phyloP scores from a whole-genome alignment of 2,329 filamentous ascomycete genomes.

The Fusarium burgessii region DNA sequence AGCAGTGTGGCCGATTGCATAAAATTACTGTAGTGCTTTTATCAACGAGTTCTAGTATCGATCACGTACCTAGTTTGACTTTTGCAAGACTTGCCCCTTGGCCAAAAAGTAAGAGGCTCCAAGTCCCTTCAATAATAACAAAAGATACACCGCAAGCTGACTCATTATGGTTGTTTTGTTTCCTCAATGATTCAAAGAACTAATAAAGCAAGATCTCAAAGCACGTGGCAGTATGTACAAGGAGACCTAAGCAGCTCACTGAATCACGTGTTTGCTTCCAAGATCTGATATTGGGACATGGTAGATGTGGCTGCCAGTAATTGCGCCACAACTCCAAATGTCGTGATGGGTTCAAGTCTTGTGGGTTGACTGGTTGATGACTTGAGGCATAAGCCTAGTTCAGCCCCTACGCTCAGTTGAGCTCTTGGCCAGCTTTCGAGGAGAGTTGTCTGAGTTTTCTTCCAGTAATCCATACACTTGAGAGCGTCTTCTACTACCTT shows the following conservation, averaged over 20 bases:
- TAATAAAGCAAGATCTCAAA: neutral
- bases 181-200: neutral
- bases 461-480: neutral
- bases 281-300: constrained; percentile 17
- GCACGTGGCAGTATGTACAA: constrained; percentile 25
- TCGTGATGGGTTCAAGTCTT: neutral
- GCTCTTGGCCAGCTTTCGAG: neutral
- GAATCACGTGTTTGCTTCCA: constrained; percentile 6
- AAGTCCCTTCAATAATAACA: too few relatives aligned
- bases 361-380: neutral
- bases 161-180: neutral
- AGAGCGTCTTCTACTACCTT: neutral
- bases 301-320: constrained; percentile 19
- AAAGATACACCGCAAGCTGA: too few relatives aligned
- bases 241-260: neutral
- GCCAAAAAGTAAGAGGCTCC: too few relatives aligned
- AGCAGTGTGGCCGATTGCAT: too few relatives aligned
- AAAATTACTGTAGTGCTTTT: too few relatives aligned
- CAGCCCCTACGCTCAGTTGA: neutral
- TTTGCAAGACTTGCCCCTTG: too few relatives aligned
- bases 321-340: constrained; percentile 9
- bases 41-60: too few relatives aligned
- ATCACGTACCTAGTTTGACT: too few relatives aligned
- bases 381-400: neutral
- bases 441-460: neutral